Evolutionary conservation across 257 asterid species (phyloP).

Genomic region (Nemophila menziesii): DNA sequence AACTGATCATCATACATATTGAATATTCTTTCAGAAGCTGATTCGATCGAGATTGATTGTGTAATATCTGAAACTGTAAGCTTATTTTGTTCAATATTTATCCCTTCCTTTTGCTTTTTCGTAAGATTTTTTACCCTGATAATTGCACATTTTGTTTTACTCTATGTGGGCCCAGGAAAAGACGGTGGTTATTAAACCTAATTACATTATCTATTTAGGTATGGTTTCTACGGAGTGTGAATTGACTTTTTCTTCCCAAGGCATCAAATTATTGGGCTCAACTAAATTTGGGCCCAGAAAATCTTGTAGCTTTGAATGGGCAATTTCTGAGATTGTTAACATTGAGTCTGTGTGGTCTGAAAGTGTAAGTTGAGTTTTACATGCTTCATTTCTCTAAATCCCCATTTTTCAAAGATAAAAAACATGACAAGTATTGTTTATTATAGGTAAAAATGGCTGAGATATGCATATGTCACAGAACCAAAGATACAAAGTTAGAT

Average conservation of each 20-base stretch:
- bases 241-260: constrained; percentile 46
- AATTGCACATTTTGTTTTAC: constrained; percentile 3
- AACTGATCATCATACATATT: neutral
- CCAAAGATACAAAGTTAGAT: constrained; percentile 21
- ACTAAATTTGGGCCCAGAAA: constrained; percentile 18
- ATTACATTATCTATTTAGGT: constrained; percentile 32
- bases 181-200: constrained; percentile 42
- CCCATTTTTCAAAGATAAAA: constrained; percentile 1
- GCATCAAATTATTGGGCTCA: constrained; percentile 38
- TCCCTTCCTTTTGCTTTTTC: neutral
- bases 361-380: constrained; percentile 33
- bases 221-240: constrained; percentile 26
- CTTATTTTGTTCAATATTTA: neutral
- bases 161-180: constrained; percentile 35
- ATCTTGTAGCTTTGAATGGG: constrained; percentile 30
- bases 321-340: constrained; percentile 32
- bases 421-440: constrained; percentile 7
- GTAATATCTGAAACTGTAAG: constrained; percentile 15
- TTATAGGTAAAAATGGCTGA: constrained; percentile 41
- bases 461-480: constrained; percentile 29
- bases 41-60: neutral
- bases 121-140: neutral
- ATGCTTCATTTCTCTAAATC: neutral
- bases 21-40: constrained; percentile 21
- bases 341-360: constrained; percentile 35